Evolutionary conservation across 106 monocot species (phyloP), one percentile per base, ranked within the genome.

Genomic region (Allium cepa): DNA sequence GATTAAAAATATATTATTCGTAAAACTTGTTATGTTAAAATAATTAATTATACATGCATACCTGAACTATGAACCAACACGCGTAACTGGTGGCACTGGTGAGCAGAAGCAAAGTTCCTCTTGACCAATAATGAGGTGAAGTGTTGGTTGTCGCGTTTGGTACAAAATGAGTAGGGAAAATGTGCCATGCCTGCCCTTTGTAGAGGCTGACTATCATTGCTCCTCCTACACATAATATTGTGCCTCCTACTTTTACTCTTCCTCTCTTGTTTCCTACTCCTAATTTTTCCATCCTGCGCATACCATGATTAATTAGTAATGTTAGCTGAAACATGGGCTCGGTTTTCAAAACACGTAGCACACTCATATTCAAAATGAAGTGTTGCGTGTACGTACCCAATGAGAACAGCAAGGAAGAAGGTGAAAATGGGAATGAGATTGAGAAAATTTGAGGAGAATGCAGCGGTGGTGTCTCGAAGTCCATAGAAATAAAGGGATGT

Each of bases 401-500:
- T 11, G 15, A 87, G 14, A 6, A 84, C 62, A 0, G 91, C 78
- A n/a, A 87, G 26, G 46, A 79, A 62, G 45, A 84, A 91, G 17
- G 91, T 84, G 10, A 76, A 76, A 16, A 91, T 65, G 0, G 91
- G 91, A 17, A 87, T 70, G 36, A 84, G 26, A 65, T 91, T 91
- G n/a, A 79, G 62, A 62, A 91, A 91, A 45, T 76, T 77, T 1
- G 75, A 45, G 0, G 91, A 81, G 66, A 78, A 87, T 11, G 84
- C 63, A 4, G 91, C 78, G 5, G 72, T 79, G 8, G 91, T 91
- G 62, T 91, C 81, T 7, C 77, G 65, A 5, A 91, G 74, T 4
- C 91, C 87, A 13, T 84, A 87, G 67, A 82, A 91, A 72, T 87
- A 87, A 17, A 91, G 56, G 53, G 76, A 73, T 68, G 80, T 73